Evolutionary conservation across 2,329 filamentous ascomycete species (phyloP).

Genomic region (Aspergillus quadricinctus): DNA sequence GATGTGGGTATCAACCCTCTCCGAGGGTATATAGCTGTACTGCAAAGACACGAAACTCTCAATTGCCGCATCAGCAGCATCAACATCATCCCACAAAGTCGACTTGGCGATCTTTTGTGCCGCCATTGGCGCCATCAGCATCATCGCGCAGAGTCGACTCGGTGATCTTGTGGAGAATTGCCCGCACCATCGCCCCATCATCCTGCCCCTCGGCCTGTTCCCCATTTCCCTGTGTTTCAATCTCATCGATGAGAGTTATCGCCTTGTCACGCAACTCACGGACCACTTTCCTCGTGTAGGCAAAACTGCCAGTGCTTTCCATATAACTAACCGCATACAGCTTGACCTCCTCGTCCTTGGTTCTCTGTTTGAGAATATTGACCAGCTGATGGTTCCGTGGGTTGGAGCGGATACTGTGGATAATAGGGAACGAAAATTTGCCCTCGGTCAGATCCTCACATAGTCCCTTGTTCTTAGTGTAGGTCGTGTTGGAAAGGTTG

Average conservation of each 20-base stretch:
- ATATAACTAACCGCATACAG: conserved; percentile 86
- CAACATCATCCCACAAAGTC: conserved; percentile 29
- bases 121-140: conserved; percentile 1
- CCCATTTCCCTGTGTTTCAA: conserved; percentile 48
- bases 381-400: conserved; percentile 63
- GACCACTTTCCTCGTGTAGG: conserved; percentile 71
- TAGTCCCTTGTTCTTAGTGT: conserved; percentile 84
- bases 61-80: background rate
- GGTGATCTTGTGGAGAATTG: conserved; percentile 66
- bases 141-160: conserved; percentile 33
- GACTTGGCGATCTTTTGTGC: conserved; percentile 55
- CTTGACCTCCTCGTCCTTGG: conserved; percentile 81
- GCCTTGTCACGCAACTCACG: conserved; percentile 61
- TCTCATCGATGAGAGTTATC: conserved; percentile 56
- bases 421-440: conserved; percentile 94
- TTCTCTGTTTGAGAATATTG: conserved; percentile 90
- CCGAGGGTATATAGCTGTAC: background rate
- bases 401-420: conserved; percentile 78
- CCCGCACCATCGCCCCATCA: conserved; percentile 55
- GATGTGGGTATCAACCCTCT: background rate
- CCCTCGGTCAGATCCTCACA: conserved; percentile 95
- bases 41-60: background rate
- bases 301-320: conserved; percentile 84
- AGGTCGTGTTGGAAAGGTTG: conserved; percentile 69
- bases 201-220: conserved; percentile 44